These are phyloP conservation scores for Gossypium gossypioides DNA, from an alignment of 441 rosid genomes.

Conservation along the genomic window DNA sequence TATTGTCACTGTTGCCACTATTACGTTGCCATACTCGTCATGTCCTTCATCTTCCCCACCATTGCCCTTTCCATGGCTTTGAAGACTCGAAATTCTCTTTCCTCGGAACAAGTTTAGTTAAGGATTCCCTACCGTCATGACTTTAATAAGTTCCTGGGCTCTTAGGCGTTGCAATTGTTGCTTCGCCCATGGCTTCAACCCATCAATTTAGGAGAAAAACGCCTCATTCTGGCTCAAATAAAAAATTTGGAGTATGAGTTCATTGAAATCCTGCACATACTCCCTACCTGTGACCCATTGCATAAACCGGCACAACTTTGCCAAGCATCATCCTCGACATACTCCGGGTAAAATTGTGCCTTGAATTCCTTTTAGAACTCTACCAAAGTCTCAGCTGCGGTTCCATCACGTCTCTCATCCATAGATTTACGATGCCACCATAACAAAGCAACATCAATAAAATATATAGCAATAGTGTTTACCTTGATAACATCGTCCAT, in stretches of 20 bases:
- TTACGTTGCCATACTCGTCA: not conserved
- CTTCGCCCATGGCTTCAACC: not conserved
- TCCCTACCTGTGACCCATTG: not conserved
- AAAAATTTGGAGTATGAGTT: not conserved
- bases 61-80: not conserved
- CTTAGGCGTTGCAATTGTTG: not conserved
- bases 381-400: not conserved
- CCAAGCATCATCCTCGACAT: not conserved
- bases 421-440: not conserved
- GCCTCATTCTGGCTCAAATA: not conserved
- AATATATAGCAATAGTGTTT: not conserved
- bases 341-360: not conserved
- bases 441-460: not conserved
- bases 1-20: not conserved
- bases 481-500: not conserved
- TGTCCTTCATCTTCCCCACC: not conserved
- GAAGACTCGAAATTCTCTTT: not conserved
- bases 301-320: not conserved
- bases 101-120: not conserved
- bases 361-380: not conserved
- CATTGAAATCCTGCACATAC: not conserved
- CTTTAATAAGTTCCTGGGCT: not conserved
- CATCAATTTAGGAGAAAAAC: not conserved
- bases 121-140: not conserved
- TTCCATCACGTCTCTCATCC: not conserved